These are phyloP conservation scores for Rhodotorula sp. DNA, from an alignment of 1,284 basidiomycete species.

Conservation along the genomic window DNA sequence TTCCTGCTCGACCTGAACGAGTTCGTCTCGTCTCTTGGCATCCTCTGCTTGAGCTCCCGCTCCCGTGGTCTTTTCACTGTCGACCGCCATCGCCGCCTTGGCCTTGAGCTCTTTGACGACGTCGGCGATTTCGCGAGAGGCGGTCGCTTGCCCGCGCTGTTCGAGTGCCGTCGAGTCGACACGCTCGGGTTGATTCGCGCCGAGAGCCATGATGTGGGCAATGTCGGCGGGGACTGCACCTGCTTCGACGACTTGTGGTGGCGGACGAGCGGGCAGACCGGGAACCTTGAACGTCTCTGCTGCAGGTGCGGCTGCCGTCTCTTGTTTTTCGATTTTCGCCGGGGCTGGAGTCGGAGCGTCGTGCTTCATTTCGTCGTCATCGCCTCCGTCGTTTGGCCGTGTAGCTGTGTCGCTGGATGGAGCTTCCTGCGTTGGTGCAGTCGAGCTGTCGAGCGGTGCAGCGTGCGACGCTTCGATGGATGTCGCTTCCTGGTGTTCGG, in stretches of 20 bases:
- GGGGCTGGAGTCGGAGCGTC: background rate
- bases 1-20: constrained; percentile 31
- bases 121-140: constrained; percentile 21
- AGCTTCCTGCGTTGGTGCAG: too few relatives aligned
- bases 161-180: constrained; percentile 4
- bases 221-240: constrained; percentile 35
- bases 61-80: background rate
- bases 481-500: background rate
- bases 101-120: constrained; percentile 21
- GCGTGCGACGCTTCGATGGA: background rate
- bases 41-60: background rate
- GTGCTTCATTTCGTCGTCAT: background rate
- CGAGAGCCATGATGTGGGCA: constrained; percentile 38
- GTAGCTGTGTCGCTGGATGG: background rate
- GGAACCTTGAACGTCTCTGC: constrained; percentile 37
- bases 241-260: constrained; percentile 9
- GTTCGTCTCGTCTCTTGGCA: constrained; percentile 4
- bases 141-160: background rate
- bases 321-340: background rate
- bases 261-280: constrained; percentile 7
- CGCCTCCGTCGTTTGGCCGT: too few relatives aligned
- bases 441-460: background rate
- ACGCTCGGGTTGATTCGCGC: constrained; percentile 12
- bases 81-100: constrained; percentile 1
- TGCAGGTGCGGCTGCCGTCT: background rate